Percentiles rank a stretch among this genome's conserved stretches.
These are phyloP conservation scores for Blepharisma japonicum DNA, from an alignment of 73 alveolate genomes.

Conservation along the genomic window DNA sequence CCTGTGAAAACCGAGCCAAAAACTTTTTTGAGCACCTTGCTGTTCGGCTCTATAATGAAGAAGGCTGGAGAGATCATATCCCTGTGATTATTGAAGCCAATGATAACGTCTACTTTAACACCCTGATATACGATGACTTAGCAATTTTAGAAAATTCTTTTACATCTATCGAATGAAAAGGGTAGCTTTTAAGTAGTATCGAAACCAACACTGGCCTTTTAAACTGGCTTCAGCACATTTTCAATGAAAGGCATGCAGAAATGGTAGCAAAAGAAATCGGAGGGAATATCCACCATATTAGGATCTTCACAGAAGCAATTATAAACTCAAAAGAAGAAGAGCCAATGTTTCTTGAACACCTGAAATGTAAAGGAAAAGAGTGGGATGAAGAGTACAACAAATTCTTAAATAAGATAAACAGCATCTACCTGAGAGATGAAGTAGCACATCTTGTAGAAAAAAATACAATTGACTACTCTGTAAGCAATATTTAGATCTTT, in stretches of 20 bases:
- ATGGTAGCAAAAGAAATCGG: slow-evolving; percentile 36
- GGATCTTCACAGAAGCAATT: slow-evolving; percentile 44
- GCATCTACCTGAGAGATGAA: background rate
- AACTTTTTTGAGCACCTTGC: slow-evolving; percentile 44
- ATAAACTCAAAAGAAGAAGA: background rate
- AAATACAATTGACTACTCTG: slow-evolving; percentile 1
- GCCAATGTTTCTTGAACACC: background rate
- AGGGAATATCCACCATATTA: slow-evolving; percentile 35
- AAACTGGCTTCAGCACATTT: slow-evolving; percentile 33
- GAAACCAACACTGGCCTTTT: background rate
- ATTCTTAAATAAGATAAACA: background rate
- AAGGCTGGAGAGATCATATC: slow-evolving; percentile 55
- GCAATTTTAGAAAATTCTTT: slow-evolving; percentile 24
- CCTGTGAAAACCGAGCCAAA: slow-evolving; percentile 34
- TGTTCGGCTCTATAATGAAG: slow-evolving; percentile 34
- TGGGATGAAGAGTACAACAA: slow-evolving; percentile 11
- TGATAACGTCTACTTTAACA: slow-evolving; percentile 40
- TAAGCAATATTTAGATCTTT: background rate
- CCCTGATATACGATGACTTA: slow-evolving; percentile 41
- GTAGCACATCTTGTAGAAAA: background rate
- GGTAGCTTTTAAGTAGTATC: slow-evolving; percentile 19
- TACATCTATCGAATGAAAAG: slow-evolving; percentile 48
- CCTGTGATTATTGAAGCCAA: slow-evolving; percentile 56
- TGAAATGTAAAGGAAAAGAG: slow-evolving; percentile 1
- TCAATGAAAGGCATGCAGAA: slow-evolving; percentile 39